Conservation (phyloP, 1,284 basidiomycete genomes). For the Austroboletus rostrupii region DNA sequence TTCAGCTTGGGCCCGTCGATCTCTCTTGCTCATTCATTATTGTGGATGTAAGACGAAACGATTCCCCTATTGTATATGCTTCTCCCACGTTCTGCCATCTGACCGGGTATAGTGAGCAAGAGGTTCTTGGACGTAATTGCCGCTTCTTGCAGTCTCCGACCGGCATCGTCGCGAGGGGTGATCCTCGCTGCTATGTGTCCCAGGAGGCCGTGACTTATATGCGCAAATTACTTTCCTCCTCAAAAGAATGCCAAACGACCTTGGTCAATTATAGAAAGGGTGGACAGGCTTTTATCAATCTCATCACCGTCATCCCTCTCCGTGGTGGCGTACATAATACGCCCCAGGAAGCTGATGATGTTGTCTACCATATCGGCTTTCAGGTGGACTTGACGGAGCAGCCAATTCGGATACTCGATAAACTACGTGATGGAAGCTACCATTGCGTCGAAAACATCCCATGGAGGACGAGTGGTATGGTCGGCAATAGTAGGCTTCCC, state of each 20-base stretch:
- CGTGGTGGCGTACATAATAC: constrained; percentile 54
- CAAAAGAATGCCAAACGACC: constrained; percentile 85
- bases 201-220: constrained; percentile 68
- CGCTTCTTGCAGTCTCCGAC: constrained; percentile 81
- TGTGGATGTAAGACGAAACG: constrained; percentile 76
- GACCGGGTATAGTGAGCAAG: constrained; percentile 78
- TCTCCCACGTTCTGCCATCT: constrained; percentile 75
- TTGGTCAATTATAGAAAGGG: constrained; percentile 88
- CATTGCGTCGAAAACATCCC: constrained; percentile 48
- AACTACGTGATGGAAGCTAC: constrained; percentile 73
- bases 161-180: constrained; percentile 61
- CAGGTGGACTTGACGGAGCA: constrained; percentile 87
- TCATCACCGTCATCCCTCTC: constrained; percentile 83
- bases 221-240: constrained; percentile 59
- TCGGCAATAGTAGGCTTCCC: not conserved
- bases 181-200: constrained; percentile 64
- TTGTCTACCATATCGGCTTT: constrained; percentile 89
- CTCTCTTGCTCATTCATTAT: constrained; percentile 88
- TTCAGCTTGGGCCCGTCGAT: constrained; percentile 87
- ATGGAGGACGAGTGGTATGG: constrained; percentile 7
- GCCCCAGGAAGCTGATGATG: constrained; percentile 49
- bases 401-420: constrained; percentile 78
- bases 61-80: constrained; percentile 86
- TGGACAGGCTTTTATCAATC: constrained; percentile 83
- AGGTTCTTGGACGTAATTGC: constrained; percentile 87